These are phyloP conservation scores for Babesia sp. DNA, from an alignment of 169 alveolate species.

Conservation along the genomic window DNA sequence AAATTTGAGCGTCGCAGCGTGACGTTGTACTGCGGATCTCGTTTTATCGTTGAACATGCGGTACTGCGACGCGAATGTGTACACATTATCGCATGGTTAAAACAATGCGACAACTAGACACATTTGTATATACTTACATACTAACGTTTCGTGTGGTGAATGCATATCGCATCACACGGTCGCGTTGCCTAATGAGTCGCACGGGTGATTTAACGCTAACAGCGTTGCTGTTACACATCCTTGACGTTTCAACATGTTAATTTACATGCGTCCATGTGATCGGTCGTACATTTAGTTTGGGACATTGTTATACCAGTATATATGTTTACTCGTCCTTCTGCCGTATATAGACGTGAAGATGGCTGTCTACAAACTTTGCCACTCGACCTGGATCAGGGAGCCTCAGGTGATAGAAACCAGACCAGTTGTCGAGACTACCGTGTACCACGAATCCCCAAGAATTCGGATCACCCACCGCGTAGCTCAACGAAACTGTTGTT, in stretches of 20 bases:
- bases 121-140: too few species aligned
- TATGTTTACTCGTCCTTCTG: background rate
- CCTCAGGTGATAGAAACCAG: slow-evolving; percentile 12
- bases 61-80: background rate
- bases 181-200: too few species aligned
- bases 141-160: too few species aligned
- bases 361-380: slow-evolving; percentile 33
- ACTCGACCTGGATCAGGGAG: slow-evolving; percentile 24
- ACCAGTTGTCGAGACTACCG: slow-evolving; percentile 5
- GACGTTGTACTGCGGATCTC: too few species aligned
- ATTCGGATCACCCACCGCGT: slow-evolving; percentile 22
- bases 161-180: too few species aligned
- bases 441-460: slow-evolving; percentile 33
- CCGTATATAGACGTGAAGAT: slow-evolving; percentile 7
- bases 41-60: background rate
- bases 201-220: too few species aligned
- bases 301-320: background rate
- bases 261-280: background rate
- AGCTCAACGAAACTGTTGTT: background rate
- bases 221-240: background rate
- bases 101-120: too few species aligned
- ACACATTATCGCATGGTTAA: background rate
- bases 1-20: too few species aligned
- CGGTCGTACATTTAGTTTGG: background rate
- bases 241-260: background rate